Conservation (phyloP, 352 stramenopile genomes). For the Aphanomyces cochlioides region DNA sequence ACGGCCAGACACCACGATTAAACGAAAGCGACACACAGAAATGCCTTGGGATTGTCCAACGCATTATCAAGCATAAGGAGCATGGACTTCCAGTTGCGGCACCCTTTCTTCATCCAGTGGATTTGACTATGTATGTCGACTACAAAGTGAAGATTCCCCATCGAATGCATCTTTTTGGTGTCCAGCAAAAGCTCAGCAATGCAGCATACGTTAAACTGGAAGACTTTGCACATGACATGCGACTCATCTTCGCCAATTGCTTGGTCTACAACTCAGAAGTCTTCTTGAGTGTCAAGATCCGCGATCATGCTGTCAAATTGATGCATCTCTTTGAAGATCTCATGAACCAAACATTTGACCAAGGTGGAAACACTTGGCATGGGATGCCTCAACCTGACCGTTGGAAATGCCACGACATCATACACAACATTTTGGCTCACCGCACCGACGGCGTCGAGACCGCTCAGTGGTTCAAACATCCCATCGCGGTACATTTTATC, state of each 20-base stretch:
- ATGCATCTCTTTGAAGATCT: slow-evolving; percentile 74
- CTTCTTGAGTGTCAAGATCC: slow-evolving; percentile 76
- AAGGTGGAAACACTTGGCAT: slow-evolving; percentile 62
- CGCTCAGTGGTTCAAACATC: slow-evolving; percentile 86
- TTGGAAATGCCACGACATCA: slow-evolving; percentile 81
- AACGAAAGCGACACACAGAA: slow-evolving; percentile 38
- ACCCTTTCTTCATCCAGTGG: slow-evolving; percentile 77
- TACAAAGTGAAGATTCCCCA: slow-evolving; percentile 81
- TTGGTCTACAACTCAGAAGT: slow-evolving; percentile 87
- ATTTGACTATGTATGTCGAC: slow-evolving; percentile 77
- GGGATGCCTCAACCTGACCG: slow-evolving; percentile 50
- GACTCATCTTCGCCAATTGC: slow-evolving; percentile 84
- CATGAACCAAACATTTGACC: slow-evolving; percentile 42
- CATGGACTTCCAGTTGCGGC: slow-evolving; percentile 60
- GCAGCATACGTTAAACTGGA: slow-evolving; percentile 60
- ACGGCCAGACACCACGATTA: neutral
- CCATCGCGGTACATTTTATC: slow-evolving; percentile 37
- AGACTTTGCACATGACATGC: slow-evolving; percentile 73
- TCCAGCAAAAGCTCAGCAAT: slow-evolving; percentile 79
- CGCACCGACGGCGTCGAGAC: slow-evolving; percentile 65
- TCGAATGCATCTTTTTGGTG: slow-evolving; percentile 80
- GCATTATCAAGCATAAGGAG: slow-evolving; percentile 85
- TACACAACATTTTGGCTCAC: slow-evolving; percentile 70
- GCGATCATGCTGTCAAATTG: slow-evolving; percentile 74
- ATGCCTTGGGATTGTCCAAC: slow-evolving; percentile 67